A percentile compares a stretch with the other conserved stretches of the same genome.
phyloP scores from a whole-genome alignment of 2,329 filamentous ascomycete genomes.

The Lecanicillium sp. region DNA sequence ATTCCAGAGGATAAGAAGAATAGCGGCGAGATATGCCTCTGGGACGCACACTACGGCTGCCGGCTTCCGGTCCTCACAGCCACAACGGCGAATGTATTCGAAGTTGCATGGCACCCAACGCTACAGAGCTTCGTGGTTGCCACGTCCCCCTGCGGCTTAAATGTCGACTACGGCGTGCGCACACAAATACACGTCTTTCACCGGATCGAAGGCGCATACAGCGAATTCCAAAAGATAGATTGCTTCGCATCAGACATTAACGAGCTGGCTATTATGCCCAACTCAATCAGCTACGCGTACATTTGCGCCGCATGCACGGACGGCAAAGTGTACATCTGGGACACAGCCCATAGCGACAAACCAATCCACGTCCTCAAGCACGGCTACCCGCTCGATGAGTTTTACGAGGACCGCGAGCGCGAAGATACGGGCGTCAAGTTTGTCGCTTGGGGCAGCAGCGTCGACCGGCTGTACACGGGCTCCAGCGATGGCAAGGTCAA shows the following conservation, averaged over 20 bases:
- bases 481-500: constrained; percentile 55
- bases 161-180: constrained; percentile 32
- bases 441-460: constrained; percentile 48
- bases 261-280: constrained; percentile 51
- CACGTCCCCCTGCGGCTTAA: constrained; percentile 43
- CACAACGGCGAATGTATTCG: constrained; percentile 53
- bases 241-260: constrained; percentile 54
- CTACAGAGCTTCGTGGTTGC: constrained; percentile 46
- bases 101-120: constrained; percentile 54
- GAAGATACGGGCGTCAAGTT: constrained; percentile 58
- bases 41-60: constrained; percentile 38
- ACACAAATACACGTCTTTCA: constrained; percentile 53
- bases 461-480: constrained; percentile 53
- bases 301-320: constrained; percentile 55
- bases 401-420: constrained; percentile 36
- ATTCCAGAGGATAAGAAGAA: constrained; percentile 51
- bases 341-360: constrained; percentile 42
- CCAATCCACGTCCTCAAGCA: constrained; percentile 49
- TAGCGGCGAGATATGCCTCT: constrained; percentile 52
- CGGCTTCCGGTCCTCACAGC: constrained; percentile 41
- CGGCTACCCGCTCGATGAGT: constrained; percentile 33
- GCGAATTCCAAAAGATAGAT: constrained; percentile 46
- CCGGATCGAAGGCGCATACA: constrained; percentile 21
- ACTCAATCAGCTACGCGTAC: constrained; percentile 40
- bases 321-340: constrained; percentile 55